phyloP scores from a whole-genome alignment of 2,329 filamentous ascomycete genomes.

The Dryadomyces quercivorus region DNA sequence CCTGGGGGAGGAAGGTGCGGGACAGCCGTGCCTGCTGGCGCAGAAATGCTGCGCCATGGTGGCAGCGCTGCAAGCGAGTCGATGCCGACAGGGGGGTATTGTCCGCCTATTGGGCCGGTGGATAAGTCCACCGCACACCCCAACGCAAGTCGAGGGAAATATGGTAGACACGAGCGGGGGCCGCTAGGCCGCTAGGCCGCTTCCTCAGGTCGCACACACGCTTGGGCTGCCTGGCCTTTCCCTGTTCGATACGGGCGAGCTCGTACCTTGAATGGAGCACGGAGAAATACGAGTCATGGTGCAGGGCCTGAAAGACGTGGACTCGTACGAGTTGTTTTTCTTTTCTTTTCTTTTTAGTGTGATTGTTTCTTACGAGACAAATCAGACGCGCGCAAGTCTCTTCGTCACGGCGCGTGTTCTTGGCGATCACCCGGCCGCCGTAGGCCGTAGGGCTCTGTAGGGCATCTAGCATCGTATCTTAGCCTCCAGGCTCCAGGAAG shows the following conservation, averaged over 20 bases:
- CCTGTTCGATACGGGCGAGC: not conserved
- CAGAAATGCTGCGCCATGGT: not conserved
- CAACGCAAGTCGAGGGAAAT: not conserved
- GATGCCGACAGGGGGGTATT: not conserved
- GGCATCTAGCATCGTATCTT: no score
- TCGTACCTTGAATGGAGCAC: no score
- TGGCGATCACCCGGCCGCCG: no score
- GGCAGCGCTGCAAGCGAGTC: not conserved
- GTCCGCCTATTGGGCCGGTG: not conserved
- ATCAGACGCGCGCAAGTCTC: no score
- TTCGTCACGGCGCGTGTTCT: no score
- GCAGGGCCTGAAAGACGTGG: no score
- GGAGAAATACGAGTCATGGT: no score
- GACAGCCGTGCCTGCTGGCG: not conserved
- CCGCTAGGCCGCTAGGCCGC: not conserved
- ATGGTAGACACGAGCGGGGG: not conserved
- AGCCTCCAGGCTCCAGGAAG: no score
- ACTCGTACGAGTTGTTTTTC: no score
- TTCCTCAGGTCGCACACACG: conserved; percentile 1
- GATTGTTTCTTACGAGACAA: no score
- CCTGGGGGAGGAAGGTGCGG: not conserved
- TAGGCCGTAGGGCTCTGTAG: no score
- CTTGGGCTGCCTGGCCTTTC: not conserved
- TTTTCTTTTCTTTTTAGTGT: no score
- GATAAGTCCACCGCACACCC: not conserved